Conservation (phyloP, 1,284 basidiomycete species). For the Earliella scabrosa region DNA sequence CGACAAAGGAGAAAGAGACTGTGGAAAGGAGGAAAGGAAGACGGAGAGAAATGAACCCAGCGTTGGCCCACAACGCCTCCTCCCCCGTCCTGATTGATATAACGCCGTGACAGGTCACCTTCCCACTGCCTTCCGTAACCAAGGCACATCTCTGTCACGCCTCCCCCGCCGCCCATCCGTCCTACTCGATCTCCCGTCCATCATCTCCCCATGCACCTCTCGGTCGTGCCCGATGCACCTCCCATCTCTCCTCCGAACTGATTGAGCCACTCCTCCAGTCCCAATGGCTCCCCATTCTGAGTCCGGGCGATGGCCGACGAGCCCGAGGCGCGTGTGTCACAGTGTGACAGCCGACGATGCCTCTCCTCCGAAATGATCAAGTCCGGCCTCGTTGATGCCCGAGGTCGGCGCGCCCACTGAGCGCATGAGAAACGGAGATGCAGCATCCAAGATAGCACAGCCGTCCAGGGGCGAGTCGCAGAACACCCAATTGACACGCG, state of each 20-base stretch:
- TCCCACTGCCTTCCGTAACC: slow-evolving; percentile 25
- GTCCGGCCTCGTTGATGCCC: neutral
- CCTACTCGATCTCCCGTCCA: neutral
- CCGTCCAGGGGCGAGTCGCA: slow-evolving; percentile 8
- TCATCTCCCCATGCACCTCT: too few species aligned
- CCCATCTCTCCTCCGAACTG: neutral
- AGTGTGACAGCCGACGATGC: slow-evolving; percentile 2
- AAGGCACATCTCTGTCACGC: slow-evolving; percentile 20
- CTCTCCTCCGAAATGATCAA: neutral
- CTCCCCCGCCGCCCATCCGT: neutral
- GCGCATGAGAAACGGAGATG: neutral
- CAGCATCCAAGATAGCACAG: slow-evolving; percentile 1
- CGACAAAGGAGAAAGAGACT: slow-evolving; percentile 41
- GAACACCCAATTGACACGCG: slow-evolving; percentile 1
- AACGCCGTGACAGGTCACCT: slow-evolving; percentile 22
- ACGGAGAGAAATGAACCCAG: slow-evolving; percentile 30
- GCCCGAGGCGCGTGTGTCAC: slow-evolving; percentile 8
- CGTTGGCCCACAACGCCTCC: slow-evolving; percentile 19
- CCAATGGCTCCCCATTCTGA: too few species aligned
- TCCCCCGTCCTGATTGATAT: slow-evolving; percentile 18
- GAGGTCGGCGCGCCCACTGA: neutral
- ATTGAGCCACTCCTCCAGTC: neutral
- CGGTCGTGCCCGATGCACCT: too few species aligned
- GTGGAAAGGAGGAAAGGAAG: slow-evolving; percentile 28
- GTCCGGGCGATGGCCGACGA: neutral